Evolutionary conservation across 2,329 filamentous ascomycete species (phyloP).

Genomic region (Alternaria atra): DNA sequence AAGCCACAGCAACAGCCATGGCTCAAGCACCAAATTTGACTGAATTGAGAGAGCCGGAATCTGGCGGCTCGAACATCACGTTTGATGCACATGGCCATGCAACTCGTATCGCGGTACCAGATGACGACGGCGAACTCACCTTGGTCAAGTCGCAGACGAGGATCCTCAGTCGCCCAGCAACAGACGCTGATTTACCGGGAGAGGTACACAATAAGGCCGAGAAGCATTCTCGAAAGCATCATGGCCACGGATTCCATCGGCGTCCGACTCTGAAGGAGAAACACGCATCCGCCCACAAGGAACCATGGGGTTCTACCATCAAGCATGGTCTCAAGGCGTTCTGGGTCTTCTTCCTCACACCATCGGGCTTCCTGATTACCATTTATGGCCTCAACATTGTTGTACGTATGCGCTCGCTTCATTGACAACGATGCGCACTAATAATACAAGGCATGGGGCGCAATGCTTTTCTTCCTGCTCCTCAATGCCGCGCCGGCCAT

Average conservation of each 20-base stretch:
- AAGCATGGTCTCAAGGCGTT: constrained; percentile 67
- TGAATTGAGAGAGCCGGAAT: constrained; percentile 44
- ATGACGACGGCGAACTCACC: constrained; percentile 21
- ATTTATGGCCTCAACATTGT: constrained; percentile 84
- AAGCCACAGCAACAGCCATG: constrained; percentile 52
- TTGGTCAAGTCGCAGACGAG: constrained; percentile 20
- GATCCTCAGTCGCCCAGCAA: constrained; percentile 1
- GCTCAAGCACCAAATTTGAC: constrained; percentile 53
- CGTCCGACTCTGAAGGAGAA: constrained; percentile 32
- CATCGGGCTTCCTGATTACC: constrained; percentile 77
- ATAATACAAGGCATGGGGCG: constrained; percentile 73
- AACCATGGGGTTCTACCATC: constrained; percentile 65
- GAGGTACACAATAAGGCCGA: background rate
- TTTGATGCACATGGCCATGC: constrained; percentile 25
- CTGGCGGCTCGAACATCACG: constrained; percentile 29
- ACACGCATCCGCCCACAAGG: constrained; percentile 26
- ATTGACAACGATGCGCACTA: background rate
- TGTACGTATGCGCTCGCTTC: background rate
- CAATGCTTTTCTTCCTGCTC: constrained; percentile 86
- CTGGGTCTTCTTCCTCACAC: constrained; percentile 77
- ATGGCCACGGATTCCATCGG: background rate
- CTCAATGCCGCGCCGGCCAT: constrained; percentile 78
- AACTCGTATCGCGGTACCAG: constrained; percentile 22
- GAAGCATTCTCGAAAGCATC: background rate
- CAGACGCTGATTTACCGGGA: background rate